Percentiles rank a stretch among this genome's conserved stretches.
These are phyloP conservation scores for Lipomyces japonicus DNA, from an alignment of 805 yeast species.

Conservation along the genomic window DNA sequence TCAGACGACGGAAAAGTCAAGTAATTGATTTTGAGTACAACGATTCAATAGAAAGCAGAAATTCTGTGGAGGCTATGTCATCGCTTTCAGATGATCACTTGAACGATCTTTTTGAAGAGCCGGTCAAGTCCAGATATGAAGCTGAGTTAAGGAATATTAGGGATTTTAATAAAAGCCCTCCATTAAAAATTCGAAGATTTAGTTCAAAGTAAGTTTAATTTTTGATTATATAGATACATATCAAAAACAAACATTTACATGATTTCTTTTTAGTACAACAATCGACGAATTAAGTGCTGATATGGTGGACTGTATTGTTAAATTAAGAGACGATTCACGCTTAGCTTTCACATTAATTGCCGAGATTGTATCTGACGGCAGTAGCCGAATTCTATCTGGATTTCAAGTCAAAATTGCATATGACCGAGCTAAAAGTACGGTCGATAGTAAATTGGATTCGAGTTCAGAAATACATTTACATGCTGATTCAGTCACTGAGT, in stretches of 20 bases:
- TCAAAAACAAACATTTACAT: no score
- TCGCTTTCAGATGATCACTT: no score
- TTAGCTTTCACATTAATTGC: not conserved
- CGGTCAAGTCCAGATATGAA: no score
- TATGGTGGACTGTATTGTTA: not conserved
- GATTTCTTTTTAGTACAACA: no score
- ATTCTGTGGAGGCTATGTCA: no score
- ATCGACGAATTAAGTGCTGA: conserved; percentile 27
- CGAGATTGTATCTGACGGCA: not conserved
- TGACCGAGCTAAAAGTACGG: not conserved
- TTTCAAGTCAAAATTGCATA: not conserved
- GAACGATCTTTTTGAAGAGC: no score
- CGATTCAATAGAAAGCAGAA: no score
- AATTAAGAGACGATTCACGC: not conserved
- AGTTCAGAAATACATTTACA: no score
- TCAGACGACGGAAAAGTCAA: not conserved
- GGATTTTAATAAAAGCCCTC: not conserved
- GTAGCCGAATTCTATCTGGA: not conserved
- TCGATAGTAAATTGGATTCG: no score
- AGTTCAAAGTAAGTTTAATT: not conserved
- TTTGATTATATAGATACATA: not conserved
- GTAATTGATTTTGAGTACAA: no score
- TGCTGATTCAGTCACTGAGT: no score
- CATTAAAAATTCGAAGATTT: conserved; percentile 27
- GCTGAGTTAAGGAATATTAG: conserved; percentile 26